Base-by-base conservation (phyloP, 176 grass and related monocot genomes). In the Ensete ventricosum region DNA sequence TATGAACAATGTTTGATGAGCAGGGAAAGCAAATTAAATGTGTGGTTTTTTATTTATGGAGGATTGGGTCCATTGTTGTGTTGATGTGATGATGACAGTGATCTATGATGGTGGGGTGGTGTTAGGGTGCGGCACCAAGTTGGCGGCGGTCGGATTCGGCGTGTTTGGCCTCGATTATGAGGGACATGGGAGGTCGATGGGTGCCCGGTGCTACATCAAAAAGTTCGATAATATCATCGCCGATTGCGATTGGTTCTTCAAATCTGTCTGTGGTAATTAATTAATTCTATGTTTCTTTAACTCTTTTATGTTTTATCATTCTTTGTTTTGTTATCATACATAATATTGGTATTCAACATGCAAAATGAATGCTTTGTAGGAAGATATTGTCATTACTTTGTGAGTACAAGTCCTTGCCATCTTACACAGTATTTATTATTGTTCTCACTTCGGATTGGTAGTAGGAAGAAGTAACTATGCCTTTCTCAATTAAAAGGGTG, bases 121-220 rank as follows among this genome's bases (percentile, higher is more conserved):
- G 34, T 71, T 83, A 99, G 95, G 77, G 22, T 93, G 90, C 54
- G 95, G 90, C 69, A 55, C 81, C 25, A 85, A 81, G 78, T 21
- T 98, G 51, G 86, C 88, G 10, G 27, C 64, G 1, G 84, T 78
- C 1, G 90, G 88, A 64, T 94, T 82, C 20, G 82, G 88, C 4
- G 95, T 94, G 53, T 91, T 89, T 3, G 95, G 95, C 52, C 85
- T 99, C 1, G 90, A 94, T 75, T 94, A 94, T 0, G 90, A 94
- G 75, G 95, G 95, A 5, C 88, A 99, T 25, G 95, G 90, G 11
- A 87, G 82, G 78, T 99, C 95, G 17, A 85, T 78, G 70, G 90
- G 90, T 1, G 69, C 86, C 50, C 83, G 88, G 50, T 93, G 90
- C 84, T 94, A 99, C 79, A 89, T 99, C 62, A 88, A 80, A 57